phyloP scores from a whole-genome alignment of 2,329 filamentous ascomycete species.

The Fusarium pseudonygamai region DNA sequence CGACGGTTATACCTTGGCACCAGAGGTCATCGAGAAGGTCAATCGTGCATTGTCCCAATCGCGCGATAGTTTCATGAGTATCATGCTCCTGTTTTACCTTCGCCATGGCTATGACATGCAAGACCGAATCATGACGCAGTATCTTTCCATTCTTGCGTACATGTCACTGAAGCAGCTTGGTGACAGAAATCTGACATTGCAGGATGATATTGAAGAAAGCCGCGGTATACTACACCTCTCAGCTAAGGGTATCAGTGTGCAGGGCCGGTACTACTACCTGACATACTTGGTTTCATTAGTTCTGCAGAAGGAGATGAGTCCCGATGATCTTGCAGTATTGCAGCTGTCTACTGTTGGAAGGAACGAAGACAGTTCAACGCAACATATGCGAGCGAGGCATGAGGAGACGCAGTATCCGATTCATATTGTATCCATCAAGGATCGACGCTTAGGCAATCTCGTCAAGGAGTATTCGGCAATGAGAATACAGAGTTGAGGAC shows the following conservation, averaged over 20 bases:
- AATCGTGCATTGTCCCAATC: background rate
- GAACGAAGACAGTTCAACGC: background rate
- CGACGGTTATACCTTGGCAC: background rate
- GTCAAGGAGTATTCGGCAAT: background rate
- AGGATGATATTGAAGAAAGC: background rate
- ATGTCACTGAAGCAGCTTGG: background rate
- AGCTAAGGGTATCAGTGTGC: background rate
- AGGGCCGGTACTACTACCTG: background rate
- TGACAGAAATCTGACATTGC: background rate
- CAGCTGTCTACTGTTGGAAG: background rate
- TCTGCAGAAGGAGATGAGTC: background rate
- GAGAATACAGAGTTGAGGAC: background rate
- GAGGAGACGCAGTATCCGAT: background rate
- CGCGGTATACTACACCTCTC: background rate
- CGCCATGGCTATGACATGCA: background rate
- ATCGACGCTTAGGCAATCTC: background rate
- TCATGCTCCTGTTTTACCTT: background rate
- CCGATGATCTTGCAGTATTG: background rate
- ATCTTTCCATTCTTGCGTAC: background rate
- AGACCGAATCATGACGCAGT: background rate
- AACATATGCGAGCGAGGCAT: background rate
- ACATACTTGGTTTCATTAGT: background rate
- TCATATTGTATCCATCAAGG: background rate
- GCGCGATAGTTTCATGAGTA: background rate
- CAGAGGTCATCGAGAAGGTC: background rate